Evolutionary conservation across 352 stramenopile species (phyloP).

Genomic region (Phytophthora multivora): DNA sequence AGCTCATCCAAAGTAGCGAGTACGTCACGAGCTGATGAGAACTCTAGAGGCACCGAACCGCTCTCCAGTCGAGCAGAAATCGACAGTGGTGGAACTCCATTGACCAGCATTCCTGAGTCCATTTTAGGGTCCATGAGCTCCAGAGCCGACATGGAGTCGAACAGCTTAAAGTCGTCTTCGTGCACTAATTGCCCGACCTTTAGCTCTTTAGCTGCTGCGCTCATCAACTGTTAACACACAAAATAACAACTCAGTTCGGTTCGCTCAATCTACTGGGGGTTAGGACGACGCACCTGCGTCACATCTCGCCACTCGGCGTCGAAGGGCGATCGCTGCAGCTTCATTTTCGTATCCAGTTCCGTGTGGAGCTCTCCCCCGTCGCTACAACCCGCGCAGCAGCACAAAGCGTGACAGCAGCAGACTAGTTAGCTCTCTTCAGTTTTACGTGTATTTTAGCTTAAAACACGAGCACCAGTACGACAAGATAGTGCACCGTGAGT

Average conservation of each 20-base stretch:
- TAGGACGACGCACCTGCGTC: slow-evolving; percentile 42
- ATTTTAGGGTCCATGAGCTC: slow-evolving; percentile 95
- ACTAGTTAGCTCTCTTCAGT: slow-evolving; percentile 32
- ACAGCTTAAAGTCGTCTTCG: slow-evolving; percentile 87
- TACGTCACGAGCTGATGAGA: slow-evolving; percentile 67
- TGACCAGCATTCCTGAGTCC: slow-evolving; percentile 90
- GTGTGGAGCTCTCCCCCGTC: slow-evolving; percentile 36
- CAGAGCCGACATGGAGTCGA: slow-evolving; percentile 94
- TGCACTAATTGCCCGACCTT: slow-evolving; percentile 84
- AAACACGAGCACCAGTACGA: slow-evolving; percentile 5
- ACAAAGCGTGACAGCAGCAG: slow-evolving; percentile 23
- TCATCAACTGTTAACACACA: slow-evolving; percentile 49
- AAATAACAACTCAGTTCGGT: neutral
- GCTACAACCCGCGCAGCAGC: slow-evolving; percentile 25
- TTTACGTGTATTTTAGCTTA: slow-evolving; percentile 1
- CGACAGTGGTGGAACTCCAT: slow-evolving; percentile 55
- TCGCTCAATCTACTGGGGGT: neutral
- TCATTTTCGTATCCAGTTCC: slow-evolving; percentile 38
- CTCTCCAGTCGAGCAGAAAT: slow-evolving; percentile 58
- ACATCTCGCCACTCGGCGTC: slow-evolving; percentile 49
- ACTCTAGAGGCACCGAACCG: slow-evolving; percentile 53
- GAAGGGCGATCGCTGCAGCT: slow-evolving; percentile 29
- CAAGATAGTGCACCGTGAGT: neutral
- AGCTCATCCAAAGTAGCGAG: slow-evolving; percentile 79
- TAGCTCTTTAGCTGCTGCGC: slow-evolving; percentile 71